Percentiles rank a stretch among this genome's conserved stretches.
phyloP scores from a whole-genome alignment of 108 stramenopile genomes.

The Discostella stelligeroides region DNA sequence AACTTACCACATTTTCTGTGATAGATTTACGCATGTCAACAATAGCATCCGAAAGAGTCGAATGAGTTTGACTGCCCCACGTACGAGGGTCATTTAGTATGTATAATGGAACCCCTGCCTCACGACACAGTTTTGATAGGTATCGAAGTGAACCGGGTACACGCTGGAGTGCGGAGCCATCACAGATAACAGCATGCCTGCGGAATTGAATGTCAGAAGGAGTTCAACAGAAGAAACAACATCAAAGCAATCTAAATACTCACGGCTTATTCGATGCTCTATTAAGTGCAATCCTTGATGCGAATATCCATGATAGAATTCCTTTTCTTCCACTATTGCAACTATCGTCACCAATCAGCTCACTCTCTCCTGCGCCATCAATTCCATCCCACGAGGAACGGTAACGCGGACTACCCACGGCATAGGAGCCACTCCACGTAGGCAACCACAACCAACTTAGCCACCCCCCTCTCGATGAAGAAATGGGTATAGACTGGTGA shows the following conservation, averaged over 20 bases:
- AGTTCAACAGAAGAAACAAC: background rate
- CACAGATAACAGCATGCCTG: constrained; percentile 84
- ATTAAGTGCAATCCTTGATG: constrained; percentile 35
- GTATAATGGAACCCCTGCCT: constrained; percentile 78
- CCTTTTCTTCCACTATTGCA: background rate
- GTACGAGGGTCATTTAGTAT: constrained; percentile 80
- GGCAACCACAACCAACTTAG: constrained; percentile 62
- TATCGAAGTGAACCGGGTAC: constrained; percentile 78
- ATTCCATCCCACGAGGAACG: constrained; percentile 26
- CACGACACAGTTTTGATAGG: constrained; percentile 66
- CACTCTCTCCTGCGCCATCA: constrained; percentile 55
- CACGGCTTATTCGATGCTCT: constrained; percentile 81
- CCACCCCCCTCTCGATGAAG: constrained; percentile 37
- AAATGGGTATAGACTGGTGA: constrained; percentile 52
- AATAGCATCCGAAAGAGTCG: constrained; percentile 60
- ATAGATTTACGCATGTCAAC: constrained; percentile 65
- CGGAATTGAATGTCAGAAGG: background rate
- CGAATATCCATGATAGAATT: background rate
- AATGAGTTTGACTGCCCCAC: constrained; percentile 75
- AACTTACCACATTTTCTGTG: constrained; percentile 59
- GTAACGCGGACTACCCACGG: constrained; percentile 18
- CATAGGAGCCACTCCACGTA: constrained; percentile 39
- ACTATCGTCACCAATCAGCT: constrained; percentile 46
- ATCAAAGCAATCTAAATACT: background rate
- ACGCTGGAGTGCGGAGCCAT: constrained; percentile 83